Evolutionary conservation across 306 rosid species (phyloP).

Genomic region (Cicer yamashitae): DNA sequence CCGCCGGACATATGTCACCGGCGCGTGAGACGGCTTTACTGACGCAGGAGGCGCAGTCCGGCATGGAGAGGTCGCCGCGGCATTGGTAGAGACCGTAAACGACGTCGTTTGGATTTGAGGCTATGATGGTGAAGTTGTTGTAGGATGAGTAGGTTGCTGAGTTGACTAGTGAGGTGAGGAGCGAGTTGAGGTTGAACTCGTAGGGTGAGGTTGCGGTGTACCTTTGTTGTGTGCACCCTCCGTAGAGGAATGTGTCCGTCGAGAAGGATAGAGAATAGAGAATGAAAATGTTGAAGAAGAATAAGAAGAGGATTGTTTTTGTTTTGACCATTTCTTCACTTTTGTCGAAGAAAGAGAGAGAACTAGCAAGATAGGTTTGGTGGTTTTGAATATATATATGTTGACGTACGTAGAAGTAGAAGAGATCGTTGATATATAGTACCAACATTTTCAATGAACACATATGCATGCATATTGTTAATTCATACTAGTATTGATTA

Average conservation of each 20-base stretch:
- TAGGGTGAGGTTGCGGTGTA: slow-evolving; percentile 66
- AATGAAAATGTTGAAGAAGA: neutral
- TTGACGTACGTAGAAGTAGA: neutral
- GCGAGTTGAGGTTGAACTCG: slow-evolving; percentile 83
- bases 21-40: slow-evolving; percentile 57
- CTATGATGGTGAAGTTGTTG: slow-evolving; percentile 78
- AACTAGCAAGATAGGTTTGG: neutral
- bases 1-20: slow-evolving; percentile 55
- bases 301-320: neutral
- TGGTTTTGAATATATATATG: slow-evolving; percentile 30
- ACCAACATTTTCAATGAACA: no score
- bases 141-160: slow-evolving; percentile 89
- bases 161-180: slow-evolving; percentile 82
- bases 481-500: no score
- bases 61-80: slow-evolving; percentile 91
- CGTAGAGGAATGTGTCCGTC: slow-evolving; percentile 68
- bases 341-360: neutral
- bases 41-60: slow-evolving; percentile 79
- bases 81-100: slow-evolving; percentile 86
- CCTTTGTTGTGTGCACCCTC: slow-evolving; percentile 81
- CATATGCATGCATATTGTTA: no score
- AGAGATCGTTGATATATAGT: no score
- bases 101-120: slow-evolving; percentile 55
- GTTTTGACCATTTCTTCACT: slow-evolving; percentile 38
- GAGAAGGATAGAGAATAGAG: slow-evolving; percentile 38